Percentiles rank a stretch among this genome's conserved stretches.
Evolutionary conservation across 305 asterid genomes (phyloP).

Genomic region (Fraxinus greggii): DNA sequence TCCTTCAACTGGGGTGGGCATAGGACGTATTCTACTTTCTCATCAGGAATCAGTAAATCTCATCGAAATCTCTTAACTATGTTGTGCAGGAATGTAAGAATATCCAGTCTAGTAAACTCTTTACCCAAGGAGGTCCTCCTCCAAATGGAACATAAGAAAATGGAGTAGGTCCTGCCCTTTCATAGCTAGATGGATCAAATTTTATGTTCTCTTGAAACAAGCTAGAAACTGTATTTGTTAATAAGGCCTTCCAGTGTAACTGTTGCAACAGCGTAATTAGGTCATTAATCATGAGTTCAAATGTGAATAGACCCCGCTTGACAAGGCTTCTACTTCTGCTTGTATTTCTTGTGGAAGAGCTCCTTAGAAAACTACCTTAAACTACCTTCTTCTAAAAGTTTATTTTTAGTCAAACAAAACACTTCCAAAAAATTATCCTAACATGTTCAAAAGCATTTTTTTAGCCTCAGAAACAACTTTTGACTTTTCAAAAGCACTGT

Average conservation of each 20-base stretch:
- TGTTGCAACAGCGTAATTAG: conserved; percentile 18
- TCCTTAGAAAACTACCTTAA: neutral
- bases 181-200: conserved; percentile 57
- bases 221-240: conserved; percentile 36
- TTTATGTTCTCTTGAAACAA: conserved; percentile 29
- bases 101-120: conserved; percentile 57
- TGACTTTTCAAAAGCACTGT: neutral
- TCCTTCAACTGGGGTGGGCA: conserved; percentile 48
- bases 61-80: conserved; percentile 37
- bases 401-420: neutral
- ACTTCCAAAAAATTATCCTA: neutral
- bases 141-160: conserved; percentile 53
- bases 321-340: neutral
- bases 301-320: neutral
- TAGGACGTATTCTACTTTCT: conserved; percentile 43
- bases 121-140: conserved; percentile 54
- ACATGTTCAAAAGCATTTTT: neutral
- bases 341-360: neutral
- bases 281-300: neutral
- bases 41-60: conserved; percentile 36
- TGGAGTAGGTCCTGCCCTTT: conserved; percentile 45
- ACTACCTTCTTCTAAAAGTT: neutral
- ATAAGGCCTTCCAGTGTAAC: conserved; percentile 42
- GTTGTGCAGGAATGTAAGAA: conserved; percentile 49
- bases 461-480: neutral